Evolutionary conservation across 1,139 yeast species (phyloP).

Genomic region (Zygoascus hellenicus): DNA sequence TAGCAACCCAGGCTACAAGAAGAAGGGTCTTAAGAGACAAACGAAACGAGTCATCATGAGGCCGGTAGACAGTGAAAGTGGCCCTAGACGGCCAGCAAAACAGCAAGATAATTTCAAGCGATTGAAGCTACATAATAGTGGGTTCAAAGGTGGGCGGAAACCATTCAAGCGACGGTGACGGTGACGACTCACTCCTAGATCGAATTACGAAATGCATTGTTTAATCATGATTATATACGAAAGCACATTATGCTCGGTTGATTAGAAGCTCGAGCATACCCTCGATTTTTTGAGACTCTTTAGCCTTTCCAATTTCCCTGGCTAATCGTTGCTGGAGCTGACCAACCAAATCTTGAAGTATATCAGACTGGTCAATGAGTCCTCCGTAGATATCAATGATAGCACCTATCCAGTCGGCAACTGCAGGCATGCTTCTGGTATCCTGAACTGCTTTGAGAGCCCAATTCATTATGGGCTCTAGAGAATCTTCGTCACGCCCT

Average conservation of each 20-base stretch:
- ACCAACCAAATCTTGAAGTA: conserved; percentile 64
- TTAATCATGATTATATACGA: not conserved
- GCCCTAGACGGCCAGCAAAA: conserved; percentile 14
- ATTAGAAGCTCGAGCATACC: conserved; percentile 83
- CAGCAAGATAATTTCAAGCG: conserved; percentile 23
- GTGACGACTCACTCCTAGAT: not conserved
- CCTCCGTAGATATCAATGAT: conserved; percentile 74
- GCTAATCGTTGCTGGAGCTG: conserved; percentile 53
- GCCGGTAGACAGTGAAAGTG: conserved; percentile 33
- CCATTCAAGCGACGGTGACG: conserved; percentile 15
- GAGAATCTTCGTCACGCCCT: conserved; percentile 77
- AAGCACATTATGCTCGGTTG: conserved; percentile 2
- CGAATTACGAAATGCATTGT: not conserved
- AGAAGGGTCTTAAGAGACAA: conserved; percentile 53
- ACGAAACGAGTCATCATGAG: conserved; percentile 57
- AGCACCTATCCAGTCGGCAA: conserved; percentile 80
- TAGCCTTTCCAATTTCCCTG: conserved; percentile 67
- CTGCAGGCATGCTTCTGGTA: conserved; percentile 64
- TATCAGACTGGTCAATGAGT: conserved; percentile 68
- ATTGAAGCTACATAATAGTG: conserved; percentile 24
- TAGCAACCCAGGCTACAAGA: conserved; percentile 24
- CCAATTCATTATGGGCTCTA: conserved; percentile 86
- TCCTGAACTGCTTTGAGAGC: conserved; percentile 69
- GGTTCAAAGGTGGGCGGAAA: conserved; percentile 20
- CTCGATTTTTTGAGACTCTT: conserved; percentile 81